Evolutionary conservation across 2,329 filamentous ascomycete species (phyloP), one percentile per base, ranked within the genome.

Genomic region (Pseudogymnoascus sp.): DNA sequence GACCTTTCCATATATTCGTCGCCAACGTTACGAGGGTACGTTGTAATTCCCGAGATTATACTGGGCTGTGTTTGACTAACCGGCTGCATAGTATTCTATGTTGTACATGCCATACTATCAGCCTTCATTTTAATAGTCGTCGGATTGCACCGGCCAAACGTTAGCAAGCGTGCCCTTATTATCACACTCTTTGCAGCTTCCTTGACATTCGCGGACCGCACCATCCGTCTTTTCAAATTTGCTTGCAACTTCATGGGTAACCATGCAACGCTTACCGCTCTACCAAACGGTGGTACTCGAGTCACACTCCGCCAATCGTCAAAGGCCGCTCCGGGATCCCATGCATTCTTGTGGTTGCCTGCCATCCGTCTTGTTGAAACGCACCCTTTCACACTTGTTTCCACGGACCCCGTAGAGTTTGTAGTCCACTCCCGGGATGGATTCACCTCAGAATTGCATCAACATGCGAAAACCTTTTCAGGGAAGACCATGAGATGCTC

Each of bases 331-430:
- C 77, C 84, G 0, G 84, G 83, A 1, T 81, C 82, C 63, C 85
- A 88, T 68, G 83, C 82, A 66, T 87, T 85, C 67, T 71, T 88
- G 30, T 87, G 83, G 82, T 78, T 87, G 6, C 85, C 85, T 0
- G 73, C 73, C 4, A 77, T 87, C 57, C 79, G 84, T 8, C 65
- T 74, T 1, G 73, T 80, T 15, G 81, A 87, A 70, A 83, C 80
- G 1, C 85, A 88, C 64, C 84, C 84, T 0, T 87, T 87, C 65
- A 87, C 84, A 2, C 81, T 87, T 57, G 80, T 80, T 20, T 69
- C 66, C 20, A 71, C 76, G 20, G 76, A 75, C 14, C 79, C 81
- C 0, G 67, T 65, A 1, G 72, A 86, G 71, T 82, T 87, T 58
- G 77, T 86, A 20, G 77, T 86, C 59, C 77, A 79, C 57, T 78